Base-by-base conservation (phyloP, 2,329 filamentous ascomycete species). In the Cercospora zeae-maydis region DNA sequence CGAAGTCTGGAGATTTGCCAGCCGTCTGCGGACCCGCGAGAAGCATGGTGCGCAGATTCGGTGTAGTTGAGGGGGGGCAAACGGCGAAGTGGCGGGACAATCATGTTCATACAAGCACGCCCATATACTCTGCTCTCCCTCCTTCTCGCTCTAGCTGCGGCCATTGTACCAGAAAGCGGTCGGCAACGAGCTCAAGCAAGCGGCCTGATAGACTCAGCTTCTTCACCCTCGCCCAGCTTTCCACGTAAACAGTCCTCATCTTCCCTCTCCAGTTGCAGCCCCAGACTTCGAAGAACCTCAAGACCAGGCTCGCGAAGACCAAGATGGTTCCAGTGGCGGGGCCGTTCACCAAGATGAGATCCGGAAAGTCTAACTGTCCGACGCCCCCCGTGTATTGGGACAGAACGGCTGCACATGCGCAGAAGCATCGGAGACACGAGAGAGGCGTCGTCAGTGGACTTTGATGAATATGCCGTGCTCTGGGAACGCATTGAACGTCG, bases 201-300 rank as follows among this genome's bases (percentile, higher is more conserved):
- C 86, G 88, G 0, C 93, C 95, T 37, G 91, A 96, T 63, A 97
- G 76, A 78, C 93, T 98, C 67, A 98, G 77, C 11, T 85, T 88
- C 67, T 84, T 88, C 14, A 96, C 90, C 14, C 95, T 84, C 2
- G 95, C 93, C 88, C 93, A 97, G 19, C 90, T 95, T 80, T 99
- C 95, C 30, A 97, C 85, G 75, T 95, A 99, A 13, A 98, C 81
- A 9, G 90, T 88, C 66, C 86, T 85, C 79, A 93, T 88, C 66
- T 83, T 83, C 30, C 81, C 77, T 19, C 79, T 74, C 7, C 72
- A 72, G 37, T 76, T 66, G 33, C 71, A 75, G 9, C 77, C 75
- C 54, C 67, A 64, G 5, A 76, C 54, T 62, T 81, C 72, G 63
- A 83, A 79, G 70, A 85, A 81, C n/a, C 83, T 81, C 56, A 90